phyloP scores from a whole-genome alignment of 345 rosid genomes.

The Salix suchowensis region DNA sequence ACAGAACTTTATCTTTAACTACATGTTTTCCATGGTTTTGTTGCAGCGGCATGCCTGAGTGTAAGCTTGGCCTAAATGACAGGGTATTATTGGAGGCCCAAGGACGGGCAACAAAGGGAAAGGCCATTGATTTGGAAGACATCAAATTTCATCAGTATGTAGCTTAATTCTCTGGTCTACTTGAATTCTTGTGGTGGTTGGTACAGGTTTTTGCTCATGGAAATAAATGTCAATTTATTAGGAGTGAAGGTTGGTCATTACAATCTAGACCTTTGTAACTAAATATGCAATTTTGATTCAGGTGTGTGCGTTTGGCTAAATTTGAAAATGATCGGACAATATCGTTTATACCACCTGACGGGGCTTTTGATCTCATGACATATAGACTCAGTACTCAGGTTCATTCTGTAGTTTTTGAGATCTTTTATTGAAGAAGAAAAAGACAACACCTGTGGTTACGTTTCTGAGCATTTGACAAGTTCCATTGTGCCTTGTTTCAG shows the following conservation, averaged over 20 bases:
- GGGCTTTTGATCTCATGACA: slow-evolving; percentile 95
- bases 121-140: slow-evolving; percentile 95
- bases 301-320: slow-evolving; percentile 95
- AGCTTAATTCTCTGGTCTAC: slow-evolving; percentile 11
- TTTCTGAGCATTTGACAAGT: neutral
- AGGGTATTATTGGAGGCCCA: slow-evolving; percentile 93
- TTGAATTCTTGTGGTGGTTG: slow-evolving; percentile 6
- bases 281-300: slow-evolving; percentile 14
- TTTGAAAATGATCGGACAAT: slow-evolving; percentile 95
- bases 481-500: slow-evolving; percentile 27
- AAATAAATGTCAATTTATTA: slow-evolving; percentile 1
- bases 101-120: slow-evolving; percentile 88
- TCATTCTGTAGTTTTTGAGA: neutral
- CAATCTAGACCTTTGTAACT: neutral
- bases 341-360: slow-evolving; percentile 97
- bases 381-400: slow-evolving; percentile 98
- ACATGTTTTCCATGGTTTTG: neutral
- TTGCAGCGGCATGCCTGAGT: slow-evolving; percentile 95
- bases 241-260: neutral
- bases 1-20: neutral
- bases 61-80: slow-evolving; percentile 95
- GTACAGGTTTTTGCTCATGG: neutral
- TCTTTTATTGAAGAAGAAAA: neutral
- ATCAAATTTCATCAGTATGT: slow-evolving; percentile 95
- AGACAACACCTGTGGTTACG: neutral